Evolutionary conservation across 176 grass and related monocot genomes (phyloP).

Genomic region (Carex pumila): DNA sequence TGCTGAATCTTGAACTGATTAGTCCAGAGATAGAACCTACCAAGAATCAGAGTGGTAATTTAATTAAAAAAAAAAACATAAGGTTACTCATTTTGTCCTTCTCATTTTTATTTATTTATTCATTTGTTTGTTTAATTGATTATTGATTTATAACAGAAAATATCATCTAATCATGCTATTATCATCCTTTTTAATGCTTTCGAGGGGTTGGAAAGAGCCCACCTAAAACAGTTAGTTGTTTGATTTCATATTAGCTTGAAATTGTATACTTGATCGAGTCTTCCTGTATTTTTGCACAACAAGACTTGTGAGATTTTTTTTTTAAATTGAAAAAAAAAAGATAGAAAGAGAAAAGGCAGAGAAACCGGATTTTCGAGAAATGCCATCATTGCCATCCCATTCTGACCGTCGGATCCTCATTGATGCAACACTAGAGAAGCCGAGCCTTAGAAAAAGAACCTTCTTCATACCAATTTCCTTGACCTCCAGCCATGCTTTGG

Average conservation of each 20-base stretch:
- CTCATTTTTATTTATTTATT: not conserved
- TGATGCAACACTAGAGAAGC: conserved; percentile 55
- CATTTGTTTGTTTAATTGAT: not conserved
- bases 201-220: not conserved
- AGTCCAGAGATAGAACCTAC: conserved; percentile 44
- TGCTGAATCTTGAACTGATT: conserved; percentile 46
- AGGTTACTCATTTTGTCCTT: not conserved
- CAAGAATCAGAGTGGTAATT: not conserved
- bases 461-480: conserved; percentile 68
- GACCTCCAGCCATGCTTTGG: conserved; percentile 80
- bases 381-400: conserved; percentile 45
- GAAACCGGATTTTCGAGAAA: conserved; percentile 38
- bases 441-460: conserved; percentile 77
- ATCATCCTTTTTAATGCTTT: not conserved
- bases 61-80: not conserved
- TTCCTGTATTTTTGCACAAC: not conserved
- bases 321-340: not conserved
- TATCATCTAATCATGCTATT: not conserved
- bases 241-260: not conserved
- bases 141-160: not conserved
- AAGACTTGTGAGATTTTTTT: not conserved
- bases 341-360: conserved; percentile 21
- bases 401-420: conserved; percentile 83
- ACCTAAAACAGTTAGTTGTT: not conserved
- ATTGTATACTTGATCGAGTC: not conserved